Evolutionary conservation across 2,329 filamentous ascomycete species (phyloP).

Genomic region (Aaosphaeria pasadenensis): DNA sequence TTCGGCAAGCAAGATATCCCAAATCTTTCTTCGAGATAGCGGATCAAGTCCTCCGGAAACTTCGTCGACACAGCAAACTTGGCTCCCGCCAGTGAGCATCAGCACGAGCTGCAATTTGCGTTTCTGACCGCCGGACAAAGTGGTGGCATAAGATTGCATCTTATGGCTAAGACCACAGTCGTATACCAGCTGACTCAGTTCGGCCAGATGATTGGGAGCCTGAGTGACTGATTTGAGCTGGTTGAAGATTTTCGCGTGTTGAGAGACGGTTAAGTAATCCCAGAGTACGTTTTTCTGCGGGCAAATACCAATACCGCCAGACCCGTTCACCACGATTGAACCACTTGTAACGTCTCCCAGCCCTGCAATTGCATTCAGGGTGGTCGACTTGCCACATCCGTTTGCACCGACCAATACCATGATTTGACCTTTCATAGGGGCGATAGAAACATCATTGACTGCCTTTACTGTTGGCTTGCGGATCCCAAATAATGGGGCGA

Average conservation of each 20-base stretch:
- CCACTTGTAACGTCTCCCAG: conserved; percentile 71
- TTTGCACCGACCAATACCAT: conserved; percentile 82
- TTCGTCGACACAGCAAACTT: conserved; percentile 84
- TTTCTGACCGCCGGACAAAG: conserved; percentile 84
- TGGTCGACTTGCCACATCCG: conserved; percentile 83
- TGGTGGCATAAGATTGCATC: conserved; percentile 64
- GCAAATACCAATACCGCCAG: conserved; percentile 75
- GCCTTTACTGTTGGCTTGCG: conserved; percentile 63
- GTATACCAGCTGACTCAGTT: conserved; percentile 58
- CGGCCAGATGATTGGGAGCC: conserved; percentile 49
- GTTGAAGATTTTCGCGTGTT: conserved; percentile 82
- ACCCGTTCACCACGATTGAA: conserved; percentile 67
- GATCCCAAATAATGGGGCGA: conserved; percentile 41
- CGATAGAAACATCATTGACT: conserved; percentile 67
- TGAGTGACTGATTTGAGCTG: conserved; percentile 61
- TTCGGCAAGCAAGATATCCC: conserved; percentile 84
- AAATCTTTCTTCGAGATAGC: conserved; percentile 77
- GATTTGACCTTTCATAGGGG: conserved; percentile 72
- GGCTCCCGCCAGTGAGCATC: conserved; percentile 85
- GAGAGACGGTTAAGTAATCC: conserved; percentile 78
- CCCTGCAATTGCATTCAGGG: conserved; percentile 74
- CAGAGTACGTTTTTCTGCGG: conserved; percentile 72
- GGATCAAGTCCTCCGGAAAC: conserved; percentile 84
- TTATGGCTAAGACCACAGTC: conserved; percentile 75
- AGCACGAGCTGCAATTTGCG: conserved; percentile 84